phyloP scores from a whole-genome alignment of 2,329 filamentous ascomycete species.

The Sphaerulina vaccinii region DNA sequence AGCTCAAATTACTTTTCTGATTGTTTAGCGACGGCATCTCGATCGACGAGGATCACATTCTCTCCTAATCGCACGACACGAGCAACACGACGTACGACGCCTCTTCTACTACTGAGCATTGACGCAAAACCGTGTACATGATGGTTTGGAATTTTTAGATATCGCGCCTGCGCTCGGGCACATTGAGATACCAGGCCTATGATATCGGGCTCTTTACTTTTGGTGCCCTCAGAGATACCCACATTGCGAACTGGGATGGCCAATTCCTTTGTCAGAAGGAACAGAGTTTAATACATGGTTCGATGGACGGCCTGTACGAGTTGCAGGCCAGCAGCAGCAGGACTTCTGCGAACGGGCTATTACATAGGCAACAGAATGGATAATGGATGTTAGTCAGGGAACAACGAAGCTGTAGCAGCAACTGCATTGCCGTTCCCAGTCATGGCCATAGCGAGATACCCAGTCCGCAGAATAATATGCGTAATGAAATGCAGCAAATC shows the following conservation, averaged over 20 bases:
- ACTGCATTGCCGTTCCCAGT: neutral
- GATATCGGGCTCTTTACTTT: conserved; percentile 28
- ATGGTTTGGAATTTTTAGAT: conserved; percentile 18
- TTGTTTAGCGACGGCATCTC: conserved; percentile 8
- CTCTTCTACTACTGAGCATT: conserved; percentile 12
- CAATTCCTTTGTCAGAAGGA: neutral
- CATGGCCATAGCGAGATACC: conserved; percentile 4
- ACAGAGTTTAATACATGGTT: conserved; percentile 12
- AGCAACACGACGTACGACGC: conserved; percentile 24
- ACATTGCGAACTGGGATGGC: conserved; percentile 12
- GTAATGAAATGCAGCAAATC: conserved; percentile 12
- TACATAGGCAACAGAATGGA: neutral
- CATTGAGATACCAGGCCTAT: conserved; percentile 29
- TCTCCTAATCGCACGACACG: conserved; percentile 21
- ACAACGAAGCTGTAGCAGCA: neutral
- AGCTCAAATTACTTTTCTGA: conserved; percentile 51
- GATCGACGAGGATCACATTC: conserved; percentile 10
- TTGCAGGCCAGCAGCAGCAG: conserved; percentile 10
- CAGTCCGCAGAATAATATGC: conserved; percentile 7
- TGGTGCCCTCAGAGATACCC: conserved; percentile 15
- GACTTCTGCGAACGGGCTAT: conserved; percentile 2
- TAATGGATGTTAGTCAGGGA: neutral
- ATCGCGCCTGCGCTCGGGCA: conserved; percentile 22
- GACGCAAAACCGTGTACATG: conserved; percentile 23
- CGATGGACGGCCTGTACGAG: conserved; percentile 1